Evolutionary conservation across 2,329 filamentous ascomycete genomes (phyloP).

Genomic region (Pseudogymnoascus sp.): DNA sequence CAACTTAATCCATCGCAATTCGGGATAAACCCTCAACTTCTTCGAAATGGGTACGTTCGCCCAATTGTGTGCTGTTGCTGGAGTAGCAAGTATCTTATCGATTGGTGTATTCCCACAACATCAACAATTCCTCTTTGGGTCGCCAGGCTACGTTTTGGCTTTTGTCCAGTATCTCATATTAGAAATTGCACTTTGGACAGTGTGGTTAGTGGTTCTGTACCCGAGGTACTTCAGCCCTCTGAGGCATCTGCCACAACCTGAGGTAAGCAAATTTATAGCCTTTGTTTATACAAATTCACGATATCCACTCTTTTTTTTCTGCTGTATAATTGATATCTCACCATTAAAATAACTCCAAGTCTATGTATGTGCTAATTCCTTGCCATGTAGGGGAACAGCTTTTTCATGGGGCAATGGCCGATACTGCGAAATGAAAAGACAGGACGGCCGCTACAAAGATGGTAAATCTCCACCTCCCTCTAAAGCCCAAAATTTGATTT

Average conservation of each 20-base stretch:
- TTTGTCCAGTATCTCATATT: not conserved
- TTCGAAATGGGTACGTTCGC: not conserved
- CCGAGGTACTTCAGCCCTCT: slow-evolving; percentile 47
- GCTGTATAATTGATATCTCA: not conserved
- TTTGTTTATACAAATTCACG: not conserved
- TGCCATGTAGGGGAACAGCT: slow-evolving; percentile 29
- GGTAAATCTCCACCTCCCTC: slow-evolving; percentile 36
- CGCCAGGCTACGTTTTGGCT: not conserved
- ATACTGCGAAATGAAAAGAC: slow-evolving; percentile 31
- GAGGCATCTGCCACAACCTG: slow-evolving; percentile 45
- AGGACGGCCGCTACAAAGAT: slow-evolving; percentile 31
- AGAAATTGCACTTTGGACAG: slow-evolving; percentile 26
- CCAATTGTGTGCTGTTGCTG: not conserved
- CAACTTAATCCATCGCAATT: not conserved
- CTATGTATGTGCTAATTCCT: not conserved
- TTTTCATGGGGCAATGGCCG: slow-evolving; percentile 38
- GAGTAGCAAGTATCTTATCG: not conserved
- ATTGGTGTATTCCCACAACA: not conserved
- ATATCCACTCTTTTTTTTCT: not conserved
- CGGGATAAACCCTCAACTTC: not conserved
- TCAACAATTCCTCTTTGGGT: not conserved
- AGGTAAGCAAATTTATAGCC: slow-evolving; percentile 29
- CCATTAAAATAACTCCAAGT: not conserved
- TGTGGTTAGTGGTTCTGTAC: slow-evolving; percentile 43
- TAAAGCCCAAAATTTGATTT: slow-evolving; percentile 27